Evolutionary conservation across 495 filamentous ascomycete genomes (phyloP).

Genomic region (Neurospora sp.): DNA sequence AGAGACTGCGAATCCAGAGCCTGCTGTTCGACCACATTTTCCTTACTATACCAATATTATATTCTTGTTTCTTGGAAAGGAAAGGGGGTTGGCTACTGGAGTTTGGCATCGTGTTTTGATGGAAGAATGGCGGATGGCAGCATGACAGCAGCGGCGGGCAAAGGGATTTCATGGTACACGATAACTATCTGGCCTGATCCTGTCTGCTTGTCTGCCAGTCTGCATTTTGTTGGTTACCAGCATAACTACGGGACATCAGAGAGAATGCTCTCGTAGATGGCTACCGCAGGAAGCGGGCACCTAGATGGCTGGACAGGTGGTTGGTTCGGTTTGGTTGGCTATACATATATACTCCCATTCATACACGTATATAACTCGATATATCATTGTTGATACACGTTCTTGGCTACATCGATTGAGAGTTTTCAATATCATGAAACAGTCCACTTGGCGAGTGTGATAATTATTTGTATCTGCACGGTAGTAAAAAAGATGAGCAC

Average conservation of each 20-base stretch:
- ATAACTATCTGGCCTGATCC: neutral
- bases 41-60: neutral
- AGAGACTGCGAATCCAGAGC: neutral
- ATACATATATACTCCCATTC: neutral
- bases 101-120: neutral
- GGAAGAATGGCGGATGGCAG: neutral
- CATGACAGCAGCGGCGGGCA: neutral
- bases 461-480: neutral
- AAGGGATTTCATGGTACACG: neutral
- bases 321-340: neutral
- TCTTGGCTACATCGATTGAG: neutral
- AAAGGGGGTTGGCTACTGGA: neutral
- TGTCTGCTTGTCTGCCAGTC: neutral
- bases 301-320: neutral
- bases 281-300: neutral
- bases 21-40: neutral
- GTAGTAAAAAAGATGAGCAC: neutral
- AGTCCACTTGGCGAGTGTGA: neutral
- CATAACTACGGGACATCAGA: neutral
- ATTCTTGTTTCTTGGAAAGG: neutral
- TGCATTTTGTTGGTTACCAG: neutral
- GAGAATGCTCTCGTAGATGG: neutral
- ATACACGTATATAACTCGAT: neutral
- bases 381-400: neutral
- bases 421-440: neutral